Base-by-base conservation (phyloP, 225 moss, liverwort and hornwort genomes). In the Pseudisothecium myosuroides region DNA sequence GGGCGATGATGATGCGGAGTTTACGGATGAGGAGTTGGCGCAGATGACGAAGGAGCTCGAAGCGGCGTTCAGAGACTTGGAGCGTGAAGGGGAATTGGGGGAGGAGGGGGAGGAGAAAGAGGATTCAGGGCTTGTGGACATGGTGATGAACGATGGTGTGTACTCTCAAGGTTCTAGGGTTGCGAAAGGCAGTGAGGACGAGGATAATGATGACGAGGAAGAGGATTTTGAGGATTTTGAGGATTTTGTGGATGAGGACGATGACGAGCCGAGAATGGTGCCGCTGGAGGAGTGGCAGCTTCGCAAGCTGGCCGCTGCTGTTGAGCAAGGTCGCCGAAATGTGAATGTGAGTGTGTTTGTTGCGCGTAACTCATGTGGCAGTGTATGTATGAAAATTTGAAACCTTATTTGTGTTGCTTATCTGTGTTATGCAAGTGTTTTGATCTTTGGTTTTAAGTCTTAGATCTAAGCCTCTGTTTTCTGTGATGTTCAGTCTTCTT, bases 211-310 rank as follows among this genome's bases (percentile, higher is more conserved):
- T 4, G 84, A 89, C 6, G 92, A 86, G 10, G 88, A 88, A 4
- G 93, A 94, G 54, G 90, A 86, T 39, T 68, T 76, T 45, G 93
- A 91, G 21, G 88, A 68, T 26, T 66, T 37, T 67, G 89, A 87
- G 21, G 88, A 68, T 26, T 66, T 37, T 67, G 89, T 85, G 14
- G 87, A 92, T 26, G 90, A 95, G 11, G 96, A 95, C 16, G 94
- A 94, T 41, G 94, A 96, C 15, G 97, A 96, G 87, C 90, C 90
- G 89, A 95, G 96, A 89, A 89, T 91, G 89, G 93, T 98, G 20
- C 92, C 92, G 36, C 90, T 98, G 81, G 96, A 98, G 89, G 85
- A 89, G 74, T 98, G 98, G 98, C 98, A 98, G 83, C 87, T 98
- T 64, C 94, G 87, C 49, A 98, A 95, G 87, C 91, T 98, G 49